Percentiles rank a stretch among this genome's conserved stretches.
These are phyloP conservation scores for Chaetoceros muelleri DNA, from an alignment of 108 stramenopile genomes.

Conservation along the genomic window DNA sequence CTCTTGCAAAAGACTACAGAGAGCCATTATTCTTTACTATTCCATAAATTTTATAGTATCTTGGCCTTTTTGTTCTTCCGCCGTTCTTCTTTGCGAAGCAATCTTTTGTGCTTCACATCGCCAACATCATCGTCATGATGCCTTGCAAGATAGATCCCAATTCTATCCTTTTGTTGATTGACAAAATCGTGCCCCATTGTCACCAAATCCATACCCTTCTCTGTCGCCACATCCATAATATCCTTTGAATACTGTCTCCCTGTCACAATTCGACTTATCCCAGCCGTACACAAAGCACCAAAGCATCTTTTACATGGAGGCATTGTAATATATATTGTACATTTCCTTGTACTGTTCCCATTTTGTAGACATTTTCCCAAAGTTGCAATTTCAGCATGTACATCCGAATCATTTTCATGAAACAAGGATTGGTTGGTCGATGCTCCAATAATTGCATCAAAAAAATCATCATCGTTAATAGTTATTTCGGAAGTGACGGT, in stretches of 20 bases:
- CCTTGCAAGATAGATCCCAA: too few relatives aligned
- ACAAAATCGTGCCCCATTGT: too few relatives aligned
- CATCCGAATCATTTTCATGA: constrained; percentile 31
- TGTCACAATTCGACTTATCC: constrained; percentile 44
- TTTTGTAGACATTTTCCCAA: constrained; percentile 29
- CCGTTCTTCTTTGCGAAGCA: too few relatives aligned
- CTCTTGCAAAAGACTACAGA: too few relatives aligned
- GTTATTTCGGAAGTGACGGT: not conserved
- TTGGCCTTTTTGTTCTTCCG: too few relatives aligned
- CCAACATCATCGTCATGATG: too few relatives aligned
- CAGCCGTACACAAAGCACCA: constrained; percentile 34
- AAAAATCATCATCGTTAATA: not conserved
- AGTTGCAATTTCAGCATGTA: constrained; percentile 65
- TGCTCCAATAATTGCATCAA: constrained; percentile 25
- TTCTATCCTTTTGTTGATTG: too few relatives aligned
- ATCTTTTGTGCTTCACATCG: too few relatives aligned
- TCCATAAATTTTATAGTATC: too few relatives aligned
- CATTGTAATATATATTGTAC: constrained; percentile 65
- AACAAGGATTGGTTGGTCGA: constrained; percentile 42
- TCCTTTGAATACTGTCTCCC: not conserved
- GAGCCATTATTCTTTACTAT: too few relatives aligned
- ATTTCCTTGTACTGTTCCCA: constrained; percentile 14
- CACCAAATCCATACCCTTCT: too few relatives aligned
- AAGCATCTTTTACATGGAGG: constrained; percentile 72
- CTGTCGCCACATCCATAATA: too few relatives aligned